Percentiles rank a stretch among this genome's conserved stretches.
Evolutionary conservation across 2,329 filamentous ascomycete genomes (phyloP).

Genomic region (Chaetoscypha palmicola): DNA sequence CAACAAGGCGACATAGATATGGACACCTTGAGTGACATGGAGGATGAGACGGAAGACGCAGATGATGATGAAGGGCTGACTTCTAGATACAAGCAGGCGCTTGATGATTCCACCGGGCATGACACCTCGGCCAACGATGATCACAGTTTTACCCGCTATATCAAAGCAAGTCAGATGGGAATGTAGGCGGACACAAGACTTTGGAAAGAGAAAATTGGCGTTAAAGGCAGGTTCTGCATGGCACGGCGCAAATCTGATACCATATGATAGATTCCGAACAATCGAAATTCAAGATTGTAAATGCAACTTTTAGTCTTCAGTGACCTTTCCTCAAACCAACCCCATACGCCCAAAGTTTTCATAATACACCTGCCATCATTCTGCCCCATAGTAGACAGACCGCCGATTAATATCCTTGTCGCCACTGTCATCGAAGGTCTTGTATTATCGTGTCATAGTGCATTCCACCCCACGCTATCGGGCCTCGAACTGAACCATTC

Average conservation of each 20-base stretch:
- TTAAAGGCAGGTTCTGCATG: slow-evolving; percentile 11
- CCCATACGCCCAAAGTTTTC: no score
- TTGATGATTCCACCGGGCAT: slow-evolving; percentile 46
- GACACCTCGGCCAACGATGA: slow-evolving; percentile 25
- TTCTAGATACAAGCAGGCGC: slow-evolving; percentile 68
- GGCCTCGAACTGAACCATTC: slow-evolving; percentile 98
- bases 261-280: slow-evolving; percentile 1
- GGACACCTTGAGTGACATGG: slow-evolving; percentile 31
- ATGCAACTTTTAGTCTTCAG: neutral
- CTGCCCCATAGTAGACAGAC: neutral
- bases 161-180: slow-evolving; percentile 30
- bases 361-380: neutral
- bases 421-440: no score
- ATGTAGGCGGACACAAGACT: no score
- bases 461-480: slow-evolving; percentile 43
- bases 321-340: neutral
- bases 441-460: slow-evolving; percentile 2
- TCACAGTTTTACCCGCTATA: slow-evolving; percentile 31
- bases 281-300: neutral
- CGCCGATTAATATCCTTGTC: neutral
- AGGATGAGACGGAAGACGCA: slow-evolving; percentile 47
- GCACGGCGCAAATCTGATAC: slow-evolving; percentile 5
- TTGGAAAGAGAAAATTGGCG: slow-evolving; percentile 12
- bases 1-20: slow-evolving; percentile 30
- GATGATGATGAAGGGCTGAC: slow-evolving; percentile 49